Base-by-base conservation (phyloP, 1,284 basidiomycete species). In the Amylostereum chailletii region DNA sequence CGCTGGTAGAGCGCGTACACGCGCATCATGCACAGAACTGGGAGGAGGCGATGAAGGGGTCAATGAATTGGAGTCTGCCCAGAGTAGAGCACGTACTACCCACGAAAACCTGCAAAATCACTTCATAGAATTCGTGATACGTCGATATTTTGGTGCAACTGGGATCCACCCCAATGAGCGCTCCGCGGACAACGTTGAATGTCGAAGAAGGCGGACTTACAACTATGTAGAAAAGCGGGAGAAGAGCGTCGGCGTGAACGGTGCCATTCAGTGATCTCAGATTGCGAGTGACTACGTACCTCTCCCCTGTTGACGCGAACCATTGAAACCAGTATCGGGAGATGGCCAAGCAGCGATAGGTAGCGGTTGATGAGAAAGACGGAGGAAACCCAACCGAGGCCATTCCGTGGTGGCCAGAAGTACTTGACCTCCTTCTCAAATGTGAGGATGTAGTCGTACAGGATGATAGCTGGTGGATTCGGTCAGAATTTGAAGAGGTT, bases 281-380 rank as follows among this genome's bases (percentile, higher is more conserved):
- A n/a, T n/a, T n/a, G n/a, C n/a, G n/a, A n/a, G n/a, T n/a, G n/a
- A n/a, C n/a, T n/a, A n/a, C n/a, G n/a, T n/a, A n/a, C n/a, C n/a
- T n/a, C n/a, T n/a, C n/a, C n/a, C n/a, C n/a, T n/a, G n/a, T n/a
- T n/a, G n/a, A n/a, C n/a, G n/a, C 30, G n/a, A 10, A 43, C 11
- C n/a, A 43, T 10, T 5, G 42, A 43, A 4, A 42, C 11, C 5
- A 49, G 5, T n/a, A 54, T 41, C 3, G 53, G 53, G 9, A 52
- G 37, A 38, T 52, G 34, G 19, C 53, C 53, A 10, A 54, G 41
- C 8, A 54, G 32, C 3, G 51, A 34, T 6, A 48, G 2, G 42
- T 54, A 54, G 34, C 53, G 53, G 36, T 54, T 54, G 36, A 47
- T 29, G 42, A 54, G 38, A 40, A 52, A 54, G 10, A 47, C 3